A percentile compares a stretch with the other conserved stretches of the same genome.
phyloP scores from a whole-genome alignment of 2,329 filamentous ascomycete genomes.

The Epichloe coenophiala region DNA sequence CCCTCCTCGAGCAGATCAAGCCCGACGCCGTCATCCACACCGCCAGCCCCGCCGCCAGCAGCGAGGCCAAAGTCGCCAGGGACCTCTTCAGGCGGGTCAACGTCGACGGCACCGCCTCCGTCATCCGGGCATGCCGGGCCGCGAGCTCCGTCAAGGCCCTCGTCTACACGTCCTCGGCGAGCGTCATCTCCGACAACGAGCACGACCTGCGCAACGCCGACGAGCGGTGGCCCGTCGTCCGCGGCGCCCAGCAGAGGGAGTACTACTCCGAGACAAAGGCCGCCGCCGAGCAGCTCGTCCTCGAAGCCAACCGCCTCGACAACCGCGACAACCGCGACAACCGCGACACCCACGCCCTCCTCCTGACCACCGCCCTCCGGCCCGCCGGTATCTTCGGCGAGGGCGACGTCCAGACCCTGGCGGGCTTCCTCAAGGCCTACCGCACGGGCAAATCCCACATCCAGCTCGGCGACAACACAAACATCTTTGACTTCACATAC shows the following conservation, averaged over 20 bases:
- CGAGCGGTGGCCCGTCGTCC: conserved; percentile 67
- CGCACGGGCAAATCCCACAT: conserved; percentile 55
- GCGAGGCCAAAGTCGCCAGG: conserved; percentile 38
- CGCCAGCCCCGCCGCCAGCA: conserved; percentile 53
- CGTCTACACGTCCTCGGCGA: conserved; percentile 84
- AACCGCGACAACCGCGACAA: conserved; percentile 24
- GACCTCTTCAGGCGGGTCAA: conserved; percentile 70
- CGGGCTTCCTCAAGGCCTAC: conserved; percentile 61
- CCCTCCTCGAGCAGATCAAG: conserved; percentile 49
- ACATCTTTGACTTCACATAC: conserved; percentile 53
- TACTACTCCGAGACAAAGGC: conserved; percentile 80
- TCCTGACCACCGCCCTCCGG: conserved; percentile 70
- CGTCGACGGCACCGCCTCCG: conserved; percentile 67
- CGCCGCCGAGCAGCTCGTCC: conserved; percentile 67
- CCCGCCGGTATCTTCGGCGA: conserved; percentile 86
- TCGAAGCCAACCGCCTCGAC: conserved; percentile 53
- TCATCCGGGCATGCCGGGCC: conserved; percentile 60
- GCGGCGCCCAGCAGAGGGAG: conserved; percentile 56
- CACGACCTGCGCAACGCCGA: conserved; percentile 72
- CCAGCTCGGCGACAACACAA: conserved; percentile 61
- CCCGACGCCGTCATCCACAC: conserved; percentile 88
- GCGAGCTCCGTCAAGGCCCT: conserved; percentile 51
- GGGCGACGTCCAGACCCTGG: conserved; percentile 65
- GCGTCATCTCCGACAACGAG: conserved; percentile 71
- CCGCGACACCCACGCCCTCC: conserved; percentile 20